Conservation (phyloP, 2,329 filamentous ascomycete genomes). For the Fusarium ramigenum region DNA sequence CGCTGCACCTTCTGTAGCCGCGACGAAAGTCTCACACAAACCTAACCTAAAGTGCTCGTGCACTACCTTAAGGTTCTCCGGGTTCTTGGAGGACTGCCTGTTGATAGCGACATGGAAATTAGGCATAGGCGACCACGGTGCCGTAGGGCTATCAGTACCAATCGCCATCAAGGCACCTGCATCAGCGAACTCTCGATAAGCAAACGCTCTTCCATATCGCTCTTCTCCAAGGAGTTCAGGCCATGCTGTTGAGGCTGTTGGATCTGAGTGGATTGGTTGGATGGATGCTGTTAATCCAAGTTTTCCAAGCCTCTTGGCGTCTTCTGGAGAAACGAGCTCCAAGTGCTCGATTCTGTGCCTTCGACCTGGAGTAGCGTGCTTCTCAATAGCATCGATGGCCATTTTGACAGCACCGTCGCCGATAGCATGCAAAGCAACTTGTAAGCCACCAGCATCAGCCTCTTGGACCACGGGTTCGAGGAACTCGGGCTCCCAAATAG, state of each 20-base stretch:
- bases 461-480: slow-evolving; percentile 62
- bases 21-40: slow-evolving; percentile 60
- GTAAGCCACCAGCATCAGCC: slow-evolving; percentile 61
- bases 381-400: slow-evolving; percentile 63
- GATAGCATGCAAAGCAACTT: slow-evolving; percentile 70
- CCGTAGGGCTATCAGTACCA: slow-evolving; percentile 65
- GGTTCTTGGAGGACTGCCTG: slow-evolving; percentile 61
- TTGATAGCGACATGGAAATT: slow-evolving; percentile 67
- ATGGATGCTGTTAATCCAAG: slow-evolving; percentile 67
- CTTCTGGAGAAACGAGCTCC: slow-evolving; percentile 63
- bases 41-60: slow-evolving; percentile 62
- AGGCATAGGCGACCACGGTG: slow-evolving; percentile 59
- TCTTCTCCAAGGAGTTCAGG: slow-evolving; percentile 61
- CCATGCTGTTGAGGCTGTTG: slow-evolving; percentile 67
- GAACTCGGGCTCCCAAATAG: slow-evolving; percentile 62
- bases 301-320: slow-evolving; percentile 63
- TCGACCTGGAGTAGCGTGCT: slow-evolving; percentile 50
- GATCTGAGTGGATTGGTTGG: slow-evolving; percentile 65
- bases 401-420: slow-evolving; percentile 66
- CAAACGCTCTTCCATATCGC: slow-evolving; percentile 65
- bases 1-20: slow-evolving; percentile 61
- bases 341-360: slow-evolving; percentile 71
- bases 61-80: slow-evolving; percentile 50
- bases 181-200: slow-evolving; percentile 67
- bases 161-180: slow-evolving; percentile 62